phyloP scores from a whole-genome alignment of 805 yeast genomes.

The Starmerella floricola region DNA sequence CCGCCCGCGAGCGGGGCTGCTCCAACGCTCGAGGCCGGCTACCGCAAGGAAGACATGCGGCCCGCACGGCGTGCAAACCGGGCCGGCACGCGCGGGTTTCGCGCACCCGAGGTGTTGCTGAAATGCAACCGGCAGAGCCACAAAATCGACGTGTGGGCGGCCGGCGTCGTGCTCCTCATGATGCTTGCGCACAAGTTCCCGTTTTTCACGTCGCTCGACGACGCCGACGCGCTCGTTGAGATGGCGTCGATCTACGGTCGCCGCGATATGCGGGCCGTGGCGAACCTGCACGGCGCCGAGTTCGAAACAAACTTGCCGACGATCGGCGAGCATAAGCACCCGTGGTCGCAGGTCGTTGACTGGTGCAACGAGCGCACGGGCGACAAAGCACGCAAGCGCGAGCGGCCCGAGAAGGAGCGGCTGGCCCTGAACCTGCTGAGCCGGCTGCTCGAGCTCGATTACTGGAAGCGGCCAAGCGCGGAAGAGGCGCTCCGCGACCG shows the following conservation, averaged over 20 bases:
- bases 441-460: slow-evolving; percentile 58
- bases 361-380: slow-evolving; percentile 17
- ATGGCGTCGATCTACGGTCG: slow-evolving; percentile 70
- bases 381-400: neutral
- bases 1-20: slow-evolving; percentile 23
- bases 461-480: slow-evolving; percentile 52
- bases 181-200: slow-evolving; percentile 74
- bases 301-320: slow-evolving; percentile 55
- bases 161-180: slow-evolving; percentile 76
- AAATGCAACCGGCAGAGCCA: slow-evolving; percentile 75
- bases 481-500: slow-evolving; percentile 49
- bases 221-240: slow-evolving; percentile 81
- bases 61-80: slow-evolving; percentile 89
- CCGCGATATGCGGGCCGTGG: slow-evolving; percentile 58
- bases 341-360: slow-evolving; percentile 34
- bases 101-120: slow-evolving; percentile 86
- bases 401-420: slow-evolving; percentile 17
- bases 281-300: slow-evolving; percentile 77
- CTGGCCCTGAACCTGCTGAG: slow-evolving; percentile 29
- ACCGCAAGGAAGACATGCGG: slow-evolving; percentile 75
- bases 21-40: slow-evolving; percentile 42
- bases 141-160: slow-evolving; percentile 84
- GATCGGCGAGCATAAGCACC: slow-evolving; percentile 34
- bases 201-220: slow-evolving; percentile 87
- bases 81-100: slow-evolving; percentile 90